phyloP scores from a whole-genome alignment of 164 flowering plant species.

The Taxillus chinensis region DNA sequence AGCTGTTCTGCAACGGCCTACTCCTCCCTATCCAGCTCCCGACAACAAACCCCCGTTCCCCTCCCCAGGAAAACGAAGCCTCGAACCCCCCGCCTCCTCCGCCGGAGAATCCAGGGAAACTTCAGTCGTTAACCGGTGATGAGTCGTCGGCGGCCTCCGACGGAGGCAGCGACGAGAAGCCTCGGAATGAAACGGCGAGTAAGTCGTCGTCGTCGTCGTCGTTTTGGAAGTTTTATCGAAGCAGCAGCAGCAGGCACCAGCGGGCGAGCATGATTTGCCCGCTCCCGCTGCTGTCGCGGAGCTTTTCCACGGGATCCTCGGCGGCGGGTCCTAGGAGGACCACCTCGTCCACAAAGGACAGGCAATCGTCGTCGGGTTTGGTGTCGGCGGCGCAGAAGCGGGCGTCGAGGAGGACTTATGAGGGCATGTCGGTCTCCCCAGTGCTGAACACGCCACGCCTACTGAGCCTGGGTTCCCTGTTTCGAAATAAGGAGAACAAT shows the following conservation, averaged over 20 bases:
- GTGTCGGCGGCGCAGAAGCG: slow-evolving; percentile 26
- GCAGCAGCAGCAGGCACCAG: slow-evolving; percentile 33
- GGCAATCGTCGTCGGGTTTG: slow-evolving; percentile 14
- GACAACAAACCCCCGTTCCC: not conserved
- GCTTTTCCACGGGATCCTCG: slow-evolving; percentile 75
- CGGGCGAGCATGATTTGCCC: slow-evolving; percentile 35
- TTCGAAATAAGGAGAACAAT: slow-evolving; percentile 52
- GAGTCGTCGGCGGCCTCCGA: no score
- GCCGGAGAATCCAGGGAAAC: slow-evolving; percentile 8
- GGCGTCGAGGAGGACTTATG: slow-evolving; percentile 28
- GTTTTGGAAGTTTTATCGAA: slow-evolving; percentile 68
- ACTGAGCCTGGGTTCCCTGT: slow-evolving; percentile 59
- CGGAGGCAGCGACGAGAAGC: slow-evolving; percentile 10
- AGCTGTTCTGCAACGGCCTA: slow-evolving; percentile 33
- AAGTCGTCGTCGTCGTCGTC: slow-evolving; percentile 17
- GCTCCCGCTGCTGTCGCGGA: slow-evolving; percentile 43
- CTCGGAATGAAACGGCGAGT: slow-evolving; percentile 1
- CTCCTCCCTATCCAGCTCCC: slow-evolving; percentile 20
- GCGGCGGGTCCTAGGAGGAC: slow-evolving; percentile 33
- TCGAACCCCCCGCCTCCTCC: slow-evolving; percentile 18
- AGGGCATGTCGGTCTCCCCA: slow-evolving; percentile 43
- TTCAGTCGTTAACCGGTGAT: no score
- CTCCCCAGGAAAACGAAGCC: not conserved
- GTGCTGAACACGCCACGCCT: slow-evolving; percentile 57
- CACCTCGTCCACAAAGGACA: slow-evolving; percentile 16